phyloP scores from a whole-genome alignment of 2,329 filamentous ascomycete species.

The Seiridium cupressi region DNA sequence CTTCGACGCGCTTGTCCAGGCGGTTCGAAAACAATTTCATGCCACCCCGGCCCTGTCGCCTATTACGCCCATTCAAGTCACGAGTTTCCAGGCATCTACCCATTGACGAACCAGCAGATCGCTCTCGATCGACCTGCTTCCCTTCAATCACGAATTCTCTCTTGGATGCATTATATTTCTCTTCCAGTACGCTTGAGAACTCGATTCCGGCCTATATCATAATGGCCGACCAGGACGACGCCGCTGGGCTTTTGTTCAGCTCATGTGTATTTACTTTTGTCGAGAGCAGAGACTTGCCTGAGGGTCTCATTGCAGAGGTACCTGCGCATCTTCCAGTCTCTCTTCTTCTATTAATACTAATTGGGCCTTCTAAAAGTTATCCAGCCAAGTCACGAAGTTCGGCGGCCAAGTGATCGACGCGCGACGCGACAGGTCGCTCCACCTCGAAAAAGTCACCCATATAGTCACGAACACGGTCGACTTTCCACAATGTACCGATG shows the following conservation, averaged over 20 bases:
- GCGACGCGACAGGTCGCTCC: constrained; percentile 46
- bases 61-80: not conserved
- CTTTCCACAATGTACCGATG: constrained; percentile 80
- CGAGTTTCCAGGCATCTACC: not conserved
- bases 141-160: not conserved
- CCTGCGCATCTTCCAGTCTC: not conserved
- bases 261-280: constrained; percentile 27
- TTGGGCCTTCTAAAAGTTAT: constrained; percentile 32
- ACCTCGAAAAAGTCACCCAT: constrained; percentile 49
- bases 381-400: constrained; percentile 42
- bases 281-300: constrained; percentile 19
- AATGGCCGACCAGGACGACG: constrained; percentile 24
- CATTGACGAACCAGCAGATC: not conserved
- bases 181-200: not conserved
- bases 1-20: not conserved
- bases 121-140: not conserved
- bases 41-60: not conserved
- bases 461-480: constrained; percentile 75
- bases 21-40: not conserved
- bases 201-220: not conserved
- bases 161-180: too few species aligned
- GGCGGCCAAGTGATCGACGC: constrained; percentile 49
- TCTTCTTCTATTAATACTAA: not conserved
- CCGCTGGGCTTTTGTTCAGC: constrained; percentile 20
- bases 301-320: constrained; percentile 24